phyloP scores from a whole-genome alignment of 495 filamentous ascomycete genomes.

The Astrothelium macrocarpum region DNA sequence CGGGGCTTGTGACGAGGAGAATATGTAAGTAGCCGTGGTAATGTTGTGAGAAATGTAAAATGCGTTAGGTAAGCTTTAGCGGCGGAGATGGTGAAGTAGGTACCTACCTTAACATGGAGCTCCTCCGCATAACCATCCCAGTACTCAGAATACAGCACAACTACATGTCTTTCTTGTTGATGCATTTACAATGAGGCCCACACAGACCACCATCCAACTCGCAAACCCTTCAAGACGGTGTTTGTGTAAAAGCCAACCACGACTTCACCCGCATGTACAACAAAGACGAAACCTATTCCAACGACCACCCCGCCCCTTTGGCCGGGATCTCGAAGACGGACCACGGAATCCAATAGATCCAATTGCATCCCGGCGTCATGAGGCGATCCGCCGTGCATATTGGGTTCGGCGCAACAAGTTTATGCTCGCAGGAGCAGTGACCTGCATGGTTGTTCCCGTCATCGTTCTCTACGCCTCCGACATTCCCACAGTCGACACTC shows the following conservation, averaged over 20 bases:
- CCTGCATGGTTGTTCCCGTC: slow-evolving; percentile 40
- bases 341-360: slow-evolving; percentile 33
- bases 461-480: slow-evolving; percentile 26
- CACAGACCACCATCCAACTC: neutral
- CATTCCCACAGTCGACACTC: slow-evolving; percentile 32
- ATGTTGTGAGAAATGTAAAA: neutral
- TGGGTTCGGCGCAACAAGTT: slow-evolving; percentile 39
- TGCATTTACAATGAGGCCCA: neutral
- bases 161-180: neutral
- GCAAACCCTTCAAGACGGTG: neutral
- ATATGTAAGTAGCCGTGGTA: no score
- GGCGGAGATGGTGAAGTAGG: no score
- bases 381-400: slow-evolving; percentile 34
- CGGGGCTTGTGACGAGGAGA: no score
- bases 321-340: neutral
- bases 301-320: neutral
- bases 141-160: neutral
- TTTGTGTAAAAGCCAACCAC: neutral
- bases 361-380: slow-evolving; percentile 39
- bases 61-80: neutral
- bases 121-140: no score
- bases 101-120: no score
- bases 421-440: slow-evolving; percentile 37
- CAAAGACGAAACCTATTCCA: neutral
- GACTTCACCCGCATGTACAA: neutral